A percentile compares a stretch with the other conserved stretches of the same genome.
phyloP scores from a whole-genome alignment of 2,329 filamentous ascomycete species.

The Pseudocercospora pini-densiflorae region DNA sequence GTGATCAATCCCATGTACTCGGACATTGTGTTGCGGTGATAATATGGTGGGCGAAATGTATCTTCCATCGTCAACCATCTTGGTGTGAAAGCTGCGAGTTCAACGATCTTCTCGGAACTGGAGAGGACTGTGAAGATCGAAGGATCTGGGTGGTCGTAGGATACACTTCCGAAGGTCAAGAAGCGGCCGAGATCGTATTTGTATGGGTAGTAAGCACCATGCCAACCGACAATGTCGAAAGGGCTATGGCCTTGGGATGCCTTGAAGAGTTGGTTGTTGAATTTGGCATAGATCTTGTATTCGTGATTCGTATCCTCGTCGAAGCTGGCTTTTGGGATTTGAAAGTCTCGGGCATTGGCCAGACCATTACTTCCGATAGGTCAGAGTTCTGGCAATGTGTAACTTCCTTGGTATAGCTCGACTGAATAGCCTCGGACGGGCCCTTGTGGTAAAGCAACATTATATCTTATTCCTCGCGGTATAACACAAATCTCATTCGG shows the following conservation, averaged over 20 bases:
- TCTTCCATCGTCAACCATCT: conserved; percentile 72
- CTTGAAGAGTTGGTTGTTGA: conserved; percentile 64
- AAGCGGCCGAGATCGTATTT: conserved; percentile 64
- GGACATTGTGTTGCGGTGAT: conserved; percentile 70
- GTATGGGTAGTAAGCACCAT: conserved; percentile 67
- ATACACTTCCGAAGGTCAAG: conserved; percentile 61
- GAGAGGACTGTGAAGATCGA: conserved; percentile 69
- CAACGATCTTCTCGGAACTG: conserved; percentile 60
- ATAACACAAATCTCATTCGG: conserved; percentile 72
- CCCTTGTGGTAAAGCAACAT: conserved; percentile 63
- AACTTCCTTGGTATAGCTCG: conserved; percentile 68
- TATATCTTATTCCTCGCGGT: conserved; percentile 67
- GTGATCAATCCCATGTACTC: conserved; percentile 67
- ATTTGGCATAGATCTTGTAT: conserved; percentile 65
- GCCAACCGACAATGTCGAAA: conserved; percentile 74
- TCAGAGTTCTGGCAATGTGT: conserved; percentile 68
- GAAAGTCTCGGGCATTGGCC: conserved; percentile 69
- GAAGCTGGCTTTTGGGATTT: conserved; percentile 63
- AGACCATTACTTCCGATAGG: conserved; percentile 69
- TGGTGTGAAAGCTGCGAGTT: conserved; percentile 75
- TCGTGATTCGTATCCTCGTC: conserved; percentile 58
- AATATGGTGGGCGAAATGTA: conserved; percentile 74
- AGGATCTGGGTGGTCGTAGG: conserved; percentile 69
- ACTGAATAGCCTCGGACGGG: conserved; percentile 68
- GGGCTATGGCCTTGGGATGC: conserved; percentile 68